Conservation (phyloP, 495 filamentous ascomycete genomes). For the Annulohypoxylon nitens region DNA sequence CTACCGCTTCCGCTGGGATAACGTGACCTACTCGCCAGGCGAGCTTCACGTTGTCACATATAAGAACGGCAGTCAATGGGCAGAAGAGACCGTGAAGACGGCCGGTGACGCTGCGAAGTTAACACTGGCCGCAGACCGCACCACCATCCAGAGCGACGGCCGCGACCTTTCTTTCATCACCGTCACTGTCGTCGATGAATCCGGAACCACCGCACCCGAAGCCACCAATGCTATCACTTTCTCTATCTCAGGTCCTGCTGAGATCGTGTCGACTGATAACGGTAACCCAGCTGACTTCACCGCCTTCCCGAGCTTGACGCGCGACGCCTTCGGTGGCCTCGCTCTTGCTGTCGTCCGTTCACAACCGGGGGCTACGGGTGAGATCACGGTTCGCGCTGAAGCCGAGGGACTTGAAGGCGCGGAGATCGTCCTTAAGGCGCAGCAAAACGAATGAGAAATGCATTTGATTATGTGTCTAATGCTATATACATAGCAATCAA, state of each 20-base stretch:
- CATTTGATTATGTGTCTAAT: background rate
- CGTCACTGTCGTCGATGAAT: constrained; percentile 57
- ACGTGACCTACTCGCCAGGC: constrained; percentile 59
- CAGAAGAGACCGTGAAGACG: constrained; percentile 55
- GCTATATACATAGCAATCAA: background rate
- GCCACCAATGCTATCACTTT: constrained; percentile 58
- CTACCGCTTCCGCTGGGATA: constrained; percentile 65
- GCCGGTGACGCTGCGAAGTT: constrained; percentile 51
- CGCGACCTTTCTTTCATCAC: constrained; percentile 59
- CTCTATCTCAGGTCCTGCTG: constrained; percentile 54
- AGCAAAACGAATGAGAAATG: background rate
- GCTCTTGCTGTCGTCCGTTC: constrained; percentile 58
- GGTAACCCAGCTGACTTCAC: constrained; percentile 61
- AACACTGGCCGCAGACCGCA: constrained; percentile 54
- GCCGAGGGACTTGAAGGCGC: constrained; percentile 49
- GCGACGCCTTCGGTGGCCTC: constrained; percentile 61
- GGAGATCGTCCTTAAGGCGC: constrained; percentile 32
- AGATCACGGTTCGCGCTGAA: constrained; percentile 53
- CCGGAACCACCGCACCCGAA: constrained; percentile 54
- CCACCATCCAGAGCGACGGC: constrained; percentile 55
- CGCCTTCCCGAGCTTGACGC: constrained; percentile 56
- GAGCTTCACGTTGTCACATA: constrained; percentile 60
- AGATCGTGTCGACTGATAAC: constrained; percentile 63
- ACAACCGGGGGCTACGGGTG: constrained; percentile 48
- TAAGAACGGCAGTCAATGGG: constrained; percentile 59